These are phyloP conservation scores for Magnolia changhungtana DNA, from an alignment of 164 flowering plant species.

Conservation along the genomic window DNA sequence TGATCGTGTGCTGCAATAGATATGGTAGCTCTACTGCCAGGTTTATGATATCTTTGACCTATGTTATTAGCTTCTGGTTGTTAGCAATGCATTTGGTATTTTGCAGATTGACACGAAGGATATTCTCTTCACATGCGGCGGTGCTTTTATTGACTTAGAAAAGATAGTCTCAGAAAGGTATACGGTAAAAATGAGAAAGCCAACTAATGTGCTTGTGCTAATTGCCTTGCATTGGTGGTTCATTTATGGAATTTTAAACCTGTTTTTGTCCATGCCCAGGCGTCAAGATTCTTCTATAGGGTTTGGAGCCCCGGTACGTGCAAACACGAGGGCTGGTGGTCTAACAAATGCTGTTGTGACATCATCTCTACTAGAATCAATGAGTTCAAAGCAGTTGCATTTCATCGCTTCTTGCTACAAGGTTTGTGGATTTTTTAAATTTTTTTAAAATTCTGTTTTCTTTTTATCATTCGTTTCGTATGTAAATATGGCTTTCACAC, in stretches of 20 bases:
- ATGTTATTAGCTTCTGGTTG: neutral
- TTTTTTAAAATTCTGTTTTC: no score
- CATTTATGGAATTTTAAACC: constrained; percentile 8
- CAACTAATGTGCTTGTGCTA: neutral
- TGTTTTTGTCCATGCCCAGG: constrained; percentile 33
- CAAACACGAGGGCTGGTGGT: constrained; percentile 78
- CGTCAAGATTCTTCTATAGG: constrained; percentile 98
- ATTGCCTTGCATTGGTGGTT: neutral
- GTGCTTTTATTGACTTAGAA: constrained; percentile 90
- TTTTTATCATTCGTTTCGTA: no score
- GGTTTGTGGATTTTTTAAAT: no score
- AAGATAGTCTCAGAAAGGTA: constrained; percentile 96
- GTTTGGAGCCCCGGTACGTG: constrained; percentile 93
- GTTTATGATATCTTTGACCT: neutral
- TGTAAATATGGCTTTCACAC: no score
- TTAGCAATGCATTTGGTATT: constrained; percentile 4
- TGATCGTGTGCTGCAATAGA: neutral
- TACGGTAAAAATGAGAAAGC: neutral
- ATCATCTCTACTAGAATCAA: constrained; percentile 81
- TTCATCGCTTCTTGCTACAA: no score
- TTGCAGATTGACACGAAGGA: constrained; percentile 92
- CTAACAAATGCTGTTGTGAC: constrained; percentile 59
- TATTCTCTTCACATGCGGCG: constrained; percentile 95
- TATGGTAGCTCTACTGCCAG: no score
- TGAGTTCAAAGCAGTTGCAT: constrained; percentile 32